A percentile compares a stretch with the other conserved stretches of the same genome.
These are phyloP conservation scores for Fagus sylvatica DNA, from an alignment of 306 rosid genomes.

Conservation along the genomic window DNA sequence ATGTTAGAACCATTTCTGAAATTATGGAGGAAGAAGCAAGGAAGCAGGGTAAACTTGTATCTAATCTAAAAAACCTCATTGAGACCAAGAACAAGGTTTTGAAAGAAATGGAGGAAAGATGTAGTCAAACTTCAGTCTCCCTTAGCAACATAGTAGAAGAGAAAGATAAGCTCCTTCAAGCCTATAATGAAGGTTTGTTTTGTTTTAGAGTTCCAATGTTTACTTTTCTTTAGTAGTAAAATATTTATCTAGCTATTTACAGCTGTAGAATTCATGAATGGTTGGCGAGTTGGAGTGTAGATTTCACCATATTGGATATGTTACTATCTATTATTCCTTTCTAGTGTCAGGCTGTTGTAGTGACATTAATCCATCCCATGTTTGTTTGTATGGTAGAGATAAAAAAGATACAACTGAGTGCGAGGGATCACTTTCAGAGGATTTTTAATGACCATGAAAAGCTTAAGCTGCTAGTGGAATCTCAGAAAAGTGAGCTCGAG, in stretches of 20 bases:
- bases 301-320: constrained; percentile 25
- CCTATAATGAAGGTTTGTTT: constrained; percentile 69
- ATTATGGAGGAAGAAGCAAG: constrained; percentile 77
- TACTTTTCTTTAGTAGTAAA: constrained; percentile 7
- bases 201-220: constrained; percentile 1
- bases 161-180: constrained; percentile 64
- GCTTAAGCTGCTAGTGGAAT: constrained; percentile 75
- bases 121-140: constrained; percentile 55
- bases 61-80: constrained; percentile 61
- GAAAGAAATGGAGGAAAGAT: constrained; percentile 69
- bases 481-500: constrained; percentile 78
- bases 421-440: constrained; percentile 82
- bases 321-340: constrained; percentile 11
- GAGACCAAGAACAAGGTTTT: constrained; percentile 61
- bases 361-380: constrained; percentile 26
- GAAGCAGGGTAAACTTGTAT: constrained; percentile 63
- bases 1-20: constrained; percentile 70
- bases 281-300: constrained; percentile 14
- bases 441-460: constrained; percentile 76
- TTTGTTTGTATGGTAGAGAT: constrained; percentile 57
- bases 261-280: background rate
- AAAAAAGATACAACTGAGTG: constrained; percentile 76
- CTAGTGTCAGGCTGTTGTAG: constrained; percentile 18
- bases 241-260: constrained; percentile 11
- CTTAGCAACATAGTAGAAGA: constrained; percentile 51